Evolutionary conservation across 208 protist genomes (phyloP), one percentile per base, ranked within the genome.

Genomic region (Trypanosoma cruzi): DNA sequence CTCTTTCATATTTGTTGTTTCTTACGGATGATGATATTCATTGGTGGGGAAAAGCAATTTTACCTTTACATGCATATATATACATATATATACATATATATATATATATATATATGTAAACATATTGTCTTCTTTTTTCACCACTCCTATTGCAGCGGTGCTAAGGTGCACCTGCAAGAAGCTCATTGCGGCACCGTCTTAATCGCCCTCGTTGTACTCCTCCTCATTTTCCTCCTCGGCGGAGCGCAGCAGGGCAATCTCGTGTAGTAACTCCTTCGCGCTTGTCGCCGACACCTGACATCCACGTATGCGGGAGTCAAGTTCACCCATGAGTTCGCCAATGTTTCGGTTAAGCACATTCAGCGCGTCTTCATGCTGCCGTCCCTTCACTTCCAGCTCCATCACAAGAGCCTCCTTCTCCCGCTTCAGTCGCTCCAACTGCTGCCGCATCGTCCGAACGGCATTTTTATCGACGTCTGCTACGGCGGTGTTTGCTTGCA

Each of bases 371-470:
- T 66, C 54, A 16, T 86, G 75, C 20, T 73, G 60, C 10, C 62
- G 54, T 4, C 80, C 75, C 50, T 68, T 77, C 31, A 72, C 58
- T 18, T 75, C 73, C 11, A 88, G 44, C 68, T 92, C 82, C n/a
- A 61, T 65, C 42, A 65, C 29, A 10, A 92, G 73, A 0, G 80
- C 82, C 64, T 92, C 82, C 54, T 88, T 88, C 26, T 92, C 86
- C 1, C 75, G 75, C 69, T 92, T 88, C 10, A 88, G 67, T 11
- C 58, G 74, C 71, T 90, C 84, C 32, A 90, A 37, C 40, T 87
- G 78, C 26, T 86, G 73, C 2, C 84, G 74, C 62, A 86, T 67
- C 0, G 59, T 56, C 20, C 26, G 42, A 1, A 75, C 28, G n/a
- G 56, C 34, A 50, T 73, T 53, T 61, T 64, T 13, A 22, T 46